phyloP scores from a whole-genome alignment of 192 early-diverging fungal species.

The Cetraspora pellucida region DNA sequence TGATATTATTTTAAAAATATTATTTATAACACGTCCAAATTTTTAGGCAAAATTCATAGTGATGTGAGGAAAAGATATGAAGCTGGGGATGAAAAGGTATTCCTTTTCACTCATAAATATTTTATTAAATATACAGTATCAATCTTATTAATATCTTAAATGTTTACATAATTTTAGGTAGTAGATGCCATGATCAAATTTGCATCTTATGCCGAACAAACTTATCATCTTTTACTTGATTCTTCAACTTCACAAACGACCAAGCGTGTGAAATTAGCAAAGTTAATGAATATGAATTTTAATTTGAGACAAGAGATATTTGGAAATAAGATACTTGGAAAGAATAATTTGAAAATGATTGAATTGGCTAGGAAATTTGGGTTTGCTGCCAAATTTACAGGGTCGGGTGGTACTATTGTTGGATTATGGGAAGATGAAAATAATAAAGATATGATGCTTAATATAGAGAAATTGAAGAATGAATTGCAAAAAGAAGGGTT shows the following conservation, averaged over 20 bases:
- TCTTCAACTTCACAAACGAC: neutral
- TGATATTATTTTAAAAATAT: neutral
- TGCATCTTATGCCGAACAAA: constrained; percentile 44
- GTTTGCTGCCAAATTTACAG: constrained; percentile 61
- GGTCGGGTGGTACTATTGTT: constrained; percentile 62
- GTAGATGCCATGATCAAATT: constrained; percentile 57
- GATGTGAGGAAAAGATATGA: constrained; percentile 53
- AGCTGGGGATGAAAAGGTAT: constrained; percentile 56
- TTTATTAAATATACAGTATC: neutral
- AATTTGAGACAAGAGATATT: constrained; percentile 49
- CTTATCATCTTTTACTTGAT: constrained; percentile 39
- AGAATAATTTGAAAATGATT: constrained; percentile 54
- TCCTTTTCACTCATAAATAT: neutral
- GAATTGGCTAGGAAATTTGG: constrained; percentile 45
- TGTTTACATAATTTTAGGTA: constrained; percentile 31
- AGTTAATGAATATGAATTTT: constrained; percentile 63
- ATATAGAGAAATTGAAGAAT: constrained; percentile 36
- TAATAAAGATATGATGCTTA: neutral
- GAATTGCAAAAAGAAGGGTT: constrained; percentile 48
- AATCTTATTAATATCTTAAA: neutral
- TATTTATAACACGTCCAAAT: neutral
- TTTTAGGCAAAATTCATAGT: constrained; percentile 53
- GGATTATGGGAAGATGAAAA: constrained; percentile 52
- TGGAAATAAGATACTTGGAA: constrained; percentile 55
- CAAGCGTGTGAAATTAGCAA: constrained; percentile 44